Evolutionary conservation across 2,329 filamentous ascomycete genomes (phyloP).

Genomic region (Reticulascus tulasneorum): DNA sequence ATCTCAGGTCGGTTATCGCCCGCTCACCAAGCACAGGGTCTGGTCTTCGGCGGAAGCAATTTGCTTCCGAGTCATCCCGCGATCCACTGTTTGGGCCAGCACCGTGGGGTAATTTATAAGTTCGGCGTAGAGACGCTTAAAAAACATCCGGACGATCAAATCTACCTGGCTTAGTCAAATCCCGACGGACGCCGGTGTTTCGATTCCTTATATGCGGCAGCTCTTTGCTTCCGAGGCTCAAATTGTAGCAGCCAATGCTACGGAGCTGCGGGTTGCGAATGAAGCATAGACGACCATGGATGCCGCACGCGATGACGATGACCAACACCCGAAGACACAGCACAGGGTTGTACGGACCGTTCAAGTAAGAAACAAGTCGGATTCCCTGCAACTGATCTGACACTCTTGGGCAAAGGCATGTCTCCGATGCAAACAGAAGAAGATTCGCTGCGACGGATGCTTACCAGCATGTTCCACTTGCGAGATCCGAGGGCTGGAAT

Average conservation of each 20-base stretch:
- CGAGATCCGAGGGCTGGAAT: slow-evolving; percentile 5
- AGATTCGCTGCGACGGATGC: slow-evolving; percentile 11
- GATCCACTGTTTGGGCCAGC: slow-evolving; percentile 10
- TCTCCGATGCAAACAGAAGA: slow-evolving; percentile 11
- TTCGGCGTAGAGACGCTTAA: background rate
- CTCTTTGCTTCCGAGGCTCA: slow-evolving; percentile 3
- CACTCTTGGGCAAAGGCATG: slow-evolving; percentile 7
- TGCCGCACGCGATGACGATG: slow-evolving; percentile 1
- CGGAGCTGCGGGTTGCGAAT: slow-evolving; percentile 5
- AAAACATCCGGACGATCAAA: background rate
- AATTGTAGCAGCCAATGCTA: background rate
- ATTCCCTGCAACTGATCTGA: background rate
- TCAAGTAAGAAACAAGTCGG: slow-evolving; percentile 1
- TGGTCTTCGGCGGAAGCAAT: slow-evolving; percentile 5
- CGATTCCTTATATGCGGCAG: background rate
- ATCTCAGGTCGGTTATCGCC: background rate
- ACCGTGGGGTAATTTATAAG: background rate
- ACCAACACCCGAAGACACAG: background rate
- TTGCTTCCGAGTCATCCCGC: slow-evolving; percentile 9
- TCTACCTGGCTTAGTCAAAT: background rate
- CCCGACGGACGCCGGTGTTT: too few species aligned
- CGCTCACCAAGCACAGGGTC: slow-evolving; percentile 3
- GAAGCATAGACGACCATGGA: slow-evolving; percentile 1
- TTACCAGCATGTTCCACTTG: slow-evolving; percentile 10
- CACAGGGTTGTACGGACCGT: slow-evolving; percentile 5